Conservation (phyloP, 176 grass and related monocot species). For the barley (Hordeum vulgare) region MorexV3_pseudomolecules_assembly NC_058523.1:128898819-128899318, state of each 20-base stretch:
- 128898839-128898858: conserved; percentile 79
- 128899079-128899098: conserved; percentile 61
- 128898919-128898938: neutral
- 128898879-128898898: conserved; percentile 81
- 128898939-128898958: neutral
- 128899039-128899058: conserved; percentile 76
- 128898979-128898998: conserved; percentile 95
- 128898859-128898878: conserved; percentile 64
- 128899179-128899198: conserved; percentile 78
- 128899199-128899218: neutral
- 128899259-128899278: neutral
- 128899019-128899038: conserved; percentile 61
- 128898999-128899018: conserved; percentile 95
- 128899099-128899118: conserved; percentile 81
- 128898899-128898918: conserved; percentile 76
- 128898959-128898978: conserved; percentile 9
- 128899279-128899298: no score
- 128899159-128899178: conserved; percentile 40
- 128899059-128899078: conserved; percentile 82
- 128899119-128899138: conserved; percentile 49
- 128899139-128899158: conserved; percentile 16
- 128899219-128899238: neutral
- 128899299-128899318: no score
- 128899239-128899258: neutral
- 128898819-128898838: conserved; percentile 90